Evolutionary conservation across 192 early-diverging fungal genomes (phyloP), one percentile per base, ranked within the genome.

Genomic region (Chytriomyces hyalinus): DNA sequence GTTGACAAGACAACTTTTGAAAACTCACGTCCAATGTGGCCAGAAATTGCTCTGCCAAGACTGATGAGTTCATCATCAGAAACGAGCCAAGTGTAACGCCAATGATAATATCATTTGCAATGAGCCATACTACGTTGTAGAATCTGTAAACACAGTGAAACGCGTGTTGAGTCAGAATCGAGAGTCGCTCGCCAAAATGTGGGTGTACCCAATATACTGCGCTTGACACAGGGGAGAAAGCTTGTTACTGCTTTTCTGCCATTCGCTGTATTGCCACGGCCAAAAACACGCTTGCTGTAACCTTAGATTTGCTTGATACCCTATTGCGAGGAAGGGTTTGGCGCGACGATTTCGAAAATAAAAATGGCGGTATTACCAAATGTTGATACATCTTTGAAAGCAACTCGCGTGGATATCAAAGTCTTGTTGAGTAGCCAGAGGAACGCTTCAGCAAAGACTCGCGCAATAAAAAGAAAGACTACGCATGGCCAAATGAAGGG

Each of bases 61-160:
- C 64, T 2, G 84, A 80, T 49, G 87, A 80, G 76, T 95, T 87
- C 45, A 85, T 81, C 17, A 93, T 84, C 24, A 98, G 73, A 48
- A 92, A 88, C 0, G 89, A 87, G 8, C 94, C 94, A 2, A 97
- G 74, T 0, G 93, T 87, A 1, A 94, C 82, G 0, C 96, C 96
- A 67, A 99, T 86, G 61, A 95, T 92, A 6, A 96, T 87, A 78
- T 98, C 96, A 75, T 97, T 94, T 6, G 91, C 92, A n/a, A 95
- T 91, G 24, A 97, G 90, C 95, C 96, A 99, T 78, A 95, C 90
- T 62, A 92, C 94, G 81, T 98, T 99, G 84, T 95, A 96, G 77
- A 99, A 96, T 66, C 93, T 93, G 66, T 17, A 6, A 20, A 8
- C 20, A 15, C 10, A 13, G 13, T 66, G 65, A 66, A 17, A 1